A percentile compares a stretch with the other conserved stretches of the same genome.
Conservation (phyloP, 257 asterid genomes). For the Salvia miltiorrhiza region DNA sequence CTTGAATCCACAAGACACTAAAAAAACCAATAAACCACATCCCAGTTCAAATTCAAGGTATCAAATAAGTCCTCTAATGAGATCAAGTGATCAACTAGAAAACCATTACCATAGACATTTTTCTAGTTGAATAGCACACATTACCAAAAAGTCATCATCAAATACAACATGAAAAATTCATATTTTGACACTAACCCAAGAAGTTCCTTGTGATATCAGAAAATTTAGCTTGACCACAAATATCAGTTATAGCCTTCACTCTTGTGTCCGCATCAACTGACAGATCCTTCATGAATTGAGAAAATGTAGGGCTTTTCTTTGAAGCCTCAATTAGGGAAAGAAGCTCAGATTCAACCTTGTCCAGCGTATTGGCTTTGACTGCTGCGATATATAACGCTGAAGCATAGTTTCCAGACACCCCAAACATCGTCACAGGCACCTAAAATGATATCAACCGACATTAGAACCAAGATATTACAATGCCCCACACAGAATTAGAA, state of each 20-base stretch:
- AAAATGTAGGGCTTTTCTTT: slow-evolving; percentile 69
- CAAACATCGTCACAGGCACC: slow-evolving; percentile 85
- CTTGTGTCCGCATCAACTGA: slow-evolving; percentile 60
- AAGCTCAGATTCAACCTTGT: slow-evolving; percentile 85
- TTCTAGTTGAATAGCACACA: slow-evolving; percentile 14
- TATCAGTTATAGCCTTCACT: slow-evolving; percentile 61
- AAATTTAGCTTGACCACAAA: slow-evolving; percentile 62
- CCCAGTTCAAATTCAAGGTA: neutral
- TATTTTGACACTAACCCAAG: slow-evolving; percentile 46
- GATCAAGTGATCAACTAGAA: slow-evolving; percentile 7
- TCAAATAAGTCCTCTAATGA: neutral
- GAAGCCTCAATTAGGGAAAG: slow-evolving; percentile 66
- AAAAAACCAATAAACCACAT: neutral
- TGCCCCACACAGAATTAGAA: neutral
- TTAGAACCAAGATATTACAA: slow-evolving; percentile 16
- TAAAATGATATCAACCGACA: slow-evolving; percentile 24
- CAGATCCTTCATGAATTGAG: slow-evolving; percentile 75
- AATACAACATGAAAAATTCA: neutral
- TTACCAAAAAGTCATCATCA: neutral
- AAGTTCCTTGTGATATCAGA: slow-evolving; percentile 61
- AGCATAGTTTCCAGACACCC: slow-evolving; percentile 90
- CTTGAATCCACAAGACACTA: neutral
- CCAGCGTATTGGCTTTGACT: slow-evolving; percentile 71
- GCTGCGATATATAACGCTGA: slow-evolving; percentile 82
- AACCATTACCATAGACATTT: neutral